Base-by-base conservation (phyloP, 805 yeast genomes). In the Suhomyces sp. region DNA sequence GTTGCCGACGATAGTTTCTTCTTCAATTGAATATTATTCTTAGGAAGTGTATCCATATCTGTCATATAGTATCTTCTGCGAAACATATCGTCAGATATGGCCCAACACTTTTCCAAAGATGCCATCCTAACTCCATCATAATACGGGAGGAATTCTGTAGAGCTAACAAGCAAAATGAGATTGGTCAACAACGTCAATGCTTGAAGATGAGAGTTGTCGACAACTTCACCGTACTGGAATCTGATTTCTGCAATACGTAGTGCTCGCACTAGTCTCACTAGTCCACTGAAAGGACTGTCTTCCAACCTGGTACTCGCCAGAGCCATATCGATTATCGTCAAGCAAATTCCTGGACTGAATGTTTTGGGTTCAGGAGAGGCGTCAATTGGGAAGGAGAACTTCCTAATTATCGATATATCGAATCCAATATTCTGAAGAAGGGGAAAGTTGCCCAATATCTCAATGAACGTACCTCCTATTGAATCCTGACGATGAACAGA, bases 51-150 rank as follows among this genome's bases (percentile, higher is more conserved):
- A 14, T 33, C 28, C 10, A 31, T 11, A 23, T 33, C 29, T 17
- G 26, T 14, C 7, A 6, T 21, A 19, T 42, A 46, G 32, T 45
- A 48, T 11, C 53, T 50, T 37, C 57, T 42, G 5, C 51, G 24
- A 5, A 48, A 39, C 8, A 56, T 33, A 17, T 58, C 65, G 36
- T 60, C 63, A 2, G 52, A 39, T 10, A 56, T 47, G 2, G 64
- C 54, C 67, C 67, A 60, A 16, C 58, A 54, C 33, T 58, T 53
- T 31, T 54, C 60, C 15, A 53, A 34, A 8, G 52, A 41, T 4
- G 51, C 43, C 22, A 9, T 28, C 14, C 15, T 13, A 16, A 35
- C 31, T 15, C 30, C 43, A 10, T 25, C 15, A 23, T 48, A 48
- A 15, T 28, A 19, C 9, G 45, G 28, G n/a, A 45, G 28, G 28